These are phyloP conservation scores for Pseudogymnoascus sp. DNA, from an alignment of 2,329 filamentous ascomycete species.

Conservation along the genomic window DNA sequence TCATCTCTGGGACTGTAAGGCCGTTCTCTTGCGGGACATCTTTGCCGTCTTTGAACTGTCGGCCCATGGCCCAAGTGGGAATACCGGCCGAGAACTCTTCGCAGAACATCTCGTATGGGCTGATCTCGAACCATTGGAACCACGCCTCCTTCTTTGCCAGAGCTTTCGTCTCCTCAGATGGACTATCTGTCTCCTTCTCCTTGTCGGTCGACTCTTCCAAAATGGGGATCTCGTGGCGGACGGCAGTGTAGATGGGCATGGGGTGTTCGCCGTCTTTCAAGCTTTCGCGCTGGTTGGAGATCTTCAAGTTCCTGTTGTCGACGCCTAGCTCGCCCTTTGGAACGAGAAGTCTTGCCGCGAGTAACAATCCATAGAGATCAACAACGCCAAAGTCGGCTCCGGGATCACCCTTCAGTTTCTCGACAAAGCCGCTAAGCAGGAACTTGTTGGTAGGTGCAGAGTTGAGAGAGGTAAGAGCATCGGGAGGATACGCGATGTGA, in stretches of 20 bases:
- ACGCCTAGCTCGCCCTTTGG: conserved; percentile 76
- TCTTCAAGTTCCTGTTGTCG: conserved; percentile 71
- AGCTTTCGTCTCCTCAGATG: conserved; percentile 42
- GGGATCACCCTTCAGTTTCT: conserved; percentile 79
- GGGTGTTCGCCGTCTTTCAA: conserved; percentile 72
- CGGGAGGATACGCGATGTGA: conserved; percentile 88
- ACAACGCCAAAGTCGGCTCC: conserved; percentile 81
- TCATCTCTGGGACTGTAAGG: conserved; percentile 69
- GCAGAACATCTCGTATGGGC: conserved; percentile 90
- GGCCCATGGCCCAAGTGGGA: conserved; percentile 85
- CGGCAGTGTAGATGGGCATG: conserved; percentile 89
- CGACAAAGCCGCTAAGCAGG: conserved; percentile 77
- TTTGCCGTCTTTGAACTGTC: conserved; percentile 66
- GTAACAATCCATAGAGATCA: conserved; percentile 80
- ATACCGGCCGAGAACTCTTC: conserved; percentile 89
- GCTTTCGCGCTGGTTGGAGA: conserved; percentile 76
- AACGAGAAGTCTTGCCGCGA: conserved; percentile 77
- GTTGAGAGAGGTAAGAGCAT: conserved; percentile 71
- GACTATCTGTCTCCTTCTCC: conserved; percentile 28
- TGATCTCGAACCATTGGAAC: conserved; percentile 98
- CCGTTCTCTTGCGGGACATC: conserved; percentile 53
- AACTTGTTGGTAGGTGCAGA: conserved; percentile 89
- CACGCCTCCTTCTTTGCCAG: conserved; percentile 60
- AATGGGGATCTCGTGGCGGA: conserved; percentile 86
- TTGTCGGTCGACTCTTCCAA: conserved; percentile 36